A percentile compares a stretch with the other conserved stretches of the same genome.
These are phyloP conservation scores for Apiospora rasikravindrae DNA, from an alignment of 2,329 filamentous ascomycete species.

Conservation along the genomic window DNA sequence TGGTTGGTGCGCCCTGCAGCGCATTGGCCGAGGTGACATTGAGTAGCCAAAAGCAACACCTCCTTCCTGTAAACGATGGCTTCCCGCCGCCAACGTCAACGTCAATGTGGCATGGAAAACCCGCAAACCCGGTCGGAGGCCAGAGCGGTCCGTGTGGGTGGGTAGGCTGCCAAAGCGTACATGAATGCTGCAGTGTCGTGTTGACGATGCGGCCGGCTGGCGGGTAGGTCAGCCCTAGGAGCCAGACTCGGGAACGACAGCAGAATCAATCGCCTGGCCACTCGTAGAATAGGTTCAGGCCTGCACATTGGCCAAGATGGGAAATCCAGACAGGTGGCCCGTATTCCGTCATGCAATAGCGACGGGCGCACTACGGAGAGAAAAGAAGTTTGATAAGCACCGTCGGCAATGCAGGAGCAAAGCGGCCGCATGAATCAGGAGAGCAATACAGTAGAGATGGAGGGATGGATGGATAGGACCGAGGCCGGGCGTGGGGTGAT, in stretches of 20 bases:
- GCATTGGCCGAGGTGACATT: neutral
- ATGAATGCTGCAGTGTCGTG: neutral
- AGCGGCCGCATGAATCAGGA: neutral
- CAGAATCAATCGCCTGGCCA: neutral
- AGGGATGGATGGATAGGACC: neutral
- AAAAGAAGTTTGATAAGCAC: neutral
- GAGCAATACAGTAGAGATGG: neutral
- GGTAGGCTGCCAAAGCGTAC: neutral
- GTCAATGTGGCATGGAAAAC: neutral
- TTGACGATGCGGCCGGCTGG: neutral
- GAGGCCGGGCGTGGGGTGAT: constrained; percentile 6
- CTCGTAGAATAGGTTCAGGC: neutral
- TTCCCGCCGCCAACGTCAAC: neutral
- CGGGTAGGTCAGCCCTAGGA: constrained; percentile 6
- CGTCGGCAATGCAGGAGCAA: neutral
- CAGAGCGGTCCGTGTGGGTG: neutral
- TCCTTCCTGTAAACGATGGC: neutral
- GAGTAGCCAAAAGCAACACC: neutral
- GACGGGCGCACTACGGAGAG: neutral
- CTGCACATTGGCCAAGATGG: neutral
- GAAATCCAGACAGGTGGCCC: neutral
- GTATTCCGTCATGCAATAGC: neutral
- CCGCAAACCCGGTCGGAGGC: neutral
- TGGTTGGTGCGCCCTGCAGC: neutral
- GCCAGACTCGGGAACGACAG: neutral